A percentile compares a stretch with the other conserved stretches of the same genome.
Evolutionary conservation across 1,284 basidiomycete genomes (phyloP).

Genomic region (Cronartium quercuum): DNA sequence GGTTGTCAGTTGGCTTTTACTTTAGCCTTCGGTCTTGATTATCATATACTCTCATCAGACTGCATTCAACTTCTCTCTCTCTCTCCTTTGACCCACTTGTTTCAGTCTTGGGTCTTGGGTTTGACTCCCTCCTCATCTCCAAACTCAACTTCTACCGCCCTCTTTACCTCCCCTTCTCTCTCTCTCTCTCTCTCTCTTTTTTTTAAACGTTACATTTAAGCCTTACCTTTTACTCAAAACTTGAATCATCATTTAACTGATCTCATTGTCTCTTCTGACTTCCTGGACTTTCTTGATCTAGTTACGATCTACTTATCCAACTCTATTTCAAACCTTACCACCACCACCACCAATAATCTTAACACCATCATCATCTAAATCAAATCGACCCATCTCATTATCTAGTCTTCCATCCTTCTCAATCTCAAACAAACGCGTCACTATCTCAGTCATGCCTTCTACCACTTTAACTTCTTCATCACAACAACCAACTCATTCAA

Average conservation of each 20-base stretch:
- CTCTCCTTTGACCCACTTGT: not conserved
- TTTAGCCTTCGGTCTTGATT: not conserved
- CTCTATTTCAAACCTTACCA: slow-evolving; percentile 1
- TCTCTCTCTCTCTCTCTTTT: not conserved
- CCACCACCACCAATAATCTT: slow-evolving; percentile 15
- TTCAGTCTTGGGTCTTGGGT: too few relatives aligned
- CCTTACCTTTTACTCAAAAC: too few relatives aligned
- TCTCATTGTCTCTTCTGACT: not conserved
- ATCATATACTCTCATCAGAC: not conserved
- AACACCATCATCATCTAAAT: not conserved
- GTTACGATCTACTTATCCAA: slow-evolving; percentile 17
- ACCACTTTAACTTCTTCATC: not conserved
- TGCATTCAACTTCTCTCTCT: not conserved
- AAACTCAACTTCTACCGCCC: not conserved
- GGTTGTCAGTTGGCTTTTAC: not conserved
- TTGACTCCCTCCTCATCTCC: not conserved
- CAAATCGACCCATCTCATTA: not conserved
- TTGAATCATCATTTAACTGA: too few relatives aligned
- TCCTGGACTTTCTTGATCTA: not conserved
- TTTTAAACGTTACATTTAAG: not conserved
- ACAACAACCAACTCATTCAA: not conserved
- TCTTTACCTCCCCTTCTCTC: not conserved
- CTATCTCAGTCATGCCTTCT: not conserved
- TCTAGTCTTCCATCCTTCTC: not conserved
- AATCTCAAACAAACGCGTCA: not conserved